Base-by-base conservation (phyloP, 148 eudicot species). In the Linanthus parryae region DNA sequence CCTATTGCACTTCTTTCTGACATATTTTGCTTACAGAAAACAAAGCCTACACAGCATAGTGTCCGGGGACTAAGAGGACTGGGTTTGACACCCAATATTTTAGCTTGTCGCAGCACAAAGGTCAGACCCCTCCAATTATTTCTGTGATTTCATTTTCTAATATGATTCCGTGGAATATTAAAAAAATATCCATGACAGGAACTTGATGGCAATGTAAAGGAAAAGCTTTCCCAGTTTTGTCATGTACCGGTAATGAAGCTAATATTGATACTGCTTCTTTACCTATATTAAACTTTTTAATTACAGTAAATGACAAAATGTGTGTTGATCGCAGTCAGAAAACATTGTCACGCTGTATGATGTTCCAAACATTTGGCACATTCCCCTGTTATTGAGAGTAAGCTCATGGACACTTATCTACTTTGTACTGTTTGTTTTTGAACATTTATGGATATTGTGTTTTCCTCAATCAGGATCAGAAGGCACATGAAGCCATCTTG, bases 1-100 rank as follows among this genome's bases (percentile, higher is more conserved):
- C 55, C 43, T 36, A 57, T 27, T 30, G 65, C 49, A 16, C 20
- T 38, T 26, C n/a, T n/a, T n/a, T n/a, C n/a, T 59, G 44, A n/a
- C n/a, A n/a, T n/a, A n/a, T n/a, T n/a, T n/a, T n/a, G n/a, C n/a
- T n/a, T 47, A 51, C 80, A 92, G 99, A 92, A 92, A 74, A 92
- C 99, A 61, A 92, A 92, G 70, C 99, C 99, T 44, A 92, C 96
- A 19, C 99, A 92, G 54, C 99, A 92, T 62, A 92, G 99, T 70
- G 96, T 92, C 19, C 63, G 87, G 48, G 96, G 89, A 63, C 77
- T 92, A 43, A 74, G 99, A 67, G 79, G 99, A 75, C 51, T 84
- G 62, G 96, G 99, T 54, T 75, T 92, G 64, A 66, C 70, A 21
- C 90, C 99, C 23, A 64, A 92, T 74, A 75, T 92, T 56, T 67